phyloP scores from a whole-genome alignment of 202 grass and related monocot species.

The Panicum virgatum region DNA sequence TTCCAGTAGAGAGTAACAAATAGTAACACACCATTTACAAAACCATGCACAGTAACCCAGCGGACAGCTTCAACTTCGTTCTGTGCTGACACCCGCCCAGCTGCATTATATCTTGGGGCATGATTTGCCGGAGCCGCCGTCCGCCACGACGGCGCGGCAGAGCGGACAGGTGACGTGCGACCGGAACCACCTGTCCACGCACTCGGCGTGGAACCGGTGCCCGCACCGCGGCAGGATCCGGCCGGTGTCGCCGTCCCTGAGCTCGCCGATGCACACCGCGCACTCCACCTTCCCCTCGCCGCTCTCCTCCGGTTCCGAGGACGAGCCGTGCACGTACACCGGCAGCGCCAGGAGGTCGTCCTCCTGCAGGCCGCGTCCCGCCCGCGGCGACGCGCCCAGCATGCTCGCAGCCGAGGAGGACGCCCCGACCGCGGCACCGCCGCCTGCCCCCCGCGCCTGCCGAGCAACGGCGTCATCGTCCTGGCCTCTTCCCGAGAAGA shows the following conservation, averaged over 20 bases:
- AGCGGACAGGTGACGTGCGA: conserved; percentile 57
- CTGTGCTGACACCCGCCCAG: background rate
- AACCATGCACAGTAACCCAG: background rate
- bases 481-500: conserved; percentile 32
- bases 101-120: background rate
- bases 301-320: background rate
- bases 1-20: background rate
- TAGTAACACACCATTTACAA: background rate
- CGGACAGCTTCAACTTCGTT: background rate
- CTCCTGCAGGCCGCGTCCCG: background rate
- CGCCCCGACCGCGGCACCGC: background rate
- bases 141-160: conserved; percentile 51
- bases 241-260: conserved; percentile 51
- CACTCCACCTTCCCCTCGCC: conserved; percentile 56
- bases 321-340: conserved; percentile 49
- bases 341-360: conserved; percentile 50
- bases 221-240: conserved; percentile 64
- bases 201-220: conserved; percentile 67
- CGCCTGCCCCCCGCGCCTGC: background rate
- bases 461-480: background rate
- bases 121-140: background rate
- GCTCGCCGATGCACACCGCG: conserved; percentile 70
- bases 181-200: conserved; percentile 71
- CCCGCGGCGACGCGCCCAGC: conserved; percentile 29
- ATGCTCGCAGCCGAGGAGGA: conserved; percentile 31